phyloP scores from a whole-genome alignment of 805 yeast species.

The Wickerhamomyces subpelliculosus region DNA sequence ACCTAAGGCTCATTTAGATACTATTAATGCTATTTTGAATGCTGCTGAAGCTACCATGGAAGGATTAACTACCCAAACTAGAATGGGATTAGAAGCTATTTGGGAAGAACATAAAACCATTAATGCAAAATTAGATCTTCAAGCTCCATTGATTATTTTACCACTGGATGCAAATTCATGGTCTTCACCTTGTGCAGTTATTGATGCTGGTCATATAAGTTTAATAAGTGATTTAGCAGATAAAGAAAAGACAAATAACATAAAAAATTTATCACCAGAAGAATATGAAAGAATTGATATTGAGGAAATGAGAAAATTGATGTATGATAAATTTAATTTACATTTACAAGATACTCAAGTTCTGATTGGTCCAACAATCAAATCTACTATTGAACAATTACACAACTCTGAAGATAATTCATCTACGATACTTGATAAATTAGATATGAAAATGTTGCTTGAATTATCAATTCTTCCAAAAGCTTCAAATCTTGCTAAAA shows the following conservation, averaged over 20 bases:
- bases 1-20: slow-evolving; percentile 77
- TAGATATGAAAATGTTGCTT: slow-evolving; percentile 64
- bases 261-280: slow-evolving; percentile 53
- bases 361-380: slow-evolving; percentile 75
- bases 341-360: slow-evolving; percentile 81
- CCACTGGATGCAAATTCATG: slow-evolving; percentile 77
- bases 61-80: slow-evolving; percentile 81
- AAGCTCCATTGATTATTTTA: slow-evolving; percentile 84
- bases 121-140: slow-evolving; percentile 79
- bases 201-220: slow-evolving; percentile 95
- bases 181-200: slow-evolving; percentile 81
- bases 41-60: slow-evolving; percentile 96
- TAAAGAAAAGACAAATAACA: slow-evolving; percentile 55
- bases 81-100: slow-evolving; percentile 89
- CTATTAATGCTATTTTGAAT: slow-evolving; percentile 82
- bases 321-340: slow-evolving; percentile 85
- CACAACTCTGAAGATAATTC: slow-evolving; percentile 34
- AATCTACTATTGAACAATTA: slow-evolving; percentile 68
- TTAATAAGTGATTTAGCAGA: slow-evolving; percentile 76
- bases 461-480: slow-evolving; percentile 84
- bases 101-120: slow-evolving; percentile 91
- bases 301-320: slow-evolving; percentile 39
- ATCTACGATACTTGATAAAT: slow-evolving; percentile 65
- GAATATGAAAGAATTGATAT: slow-evolving; percentile 58
- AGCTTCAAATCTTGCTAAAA: slow-evolving; percentile 63